Evolutionary conservation across 345 rosid species (phyloP), one percentile per base, ranked within the genome.

Genomic region (Brassica juncea): DNA sequence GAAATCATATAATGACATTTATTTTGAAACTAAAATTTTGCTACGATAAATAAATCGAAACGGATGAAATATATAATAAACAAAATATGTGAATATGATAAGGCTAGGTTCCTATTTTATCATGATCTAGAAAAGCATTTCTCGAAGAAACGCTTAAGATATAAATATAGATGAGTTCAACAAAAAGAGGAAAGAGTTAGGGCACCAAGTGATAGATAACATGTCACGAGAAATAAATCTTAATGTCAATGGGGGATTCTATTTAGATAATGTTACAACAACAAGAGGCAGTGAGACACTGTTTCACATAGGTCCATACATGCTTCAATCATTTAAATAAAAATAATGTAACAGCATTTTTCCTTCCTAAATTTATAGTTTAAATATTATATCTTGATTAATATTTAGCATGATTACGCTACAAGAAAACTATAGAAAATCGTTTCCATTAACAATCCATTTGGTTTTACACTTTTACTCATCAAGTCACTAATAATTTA

Each of bases 231-330:
- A 49, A 42, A 49, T 19, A 49, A 44, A 44, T 44, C 52, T 5
- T 11, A 44, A 44, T 44, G 8, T 39, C 12, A 39, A 19, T 0
- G 19, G 19, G 47, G 47, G 12, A 39, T 8, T 39, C 47, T 9
- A 39, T 39, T 39, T 4, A 57, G 11, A 44, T 55, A 8, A 35
- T 66, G 72, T 57, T 37, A 37, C 31, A 10, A 0, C 55, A 55
- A 66, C 55, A 54, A 9, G 57, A 25, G 64, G 31, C 64, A 60
- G 15, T 27, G 64, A 60, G 73, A 39, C 60, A 68, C n/a, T 58
- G 44, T 71, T 55, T 67, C 23, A 42, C 68, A 42, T 30, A 4
- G 59, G 68, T 42, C 68, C 60, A 58, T 68, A 37, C 31, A 52
- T 57, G 47, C 23, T 58, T 39, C 47, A 27, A 27, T 37, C 44